Evolutionary conservation across 352 stramenopile genomes (phyloP).

Genomic region (Globisporangium takayamanum): DNA sequence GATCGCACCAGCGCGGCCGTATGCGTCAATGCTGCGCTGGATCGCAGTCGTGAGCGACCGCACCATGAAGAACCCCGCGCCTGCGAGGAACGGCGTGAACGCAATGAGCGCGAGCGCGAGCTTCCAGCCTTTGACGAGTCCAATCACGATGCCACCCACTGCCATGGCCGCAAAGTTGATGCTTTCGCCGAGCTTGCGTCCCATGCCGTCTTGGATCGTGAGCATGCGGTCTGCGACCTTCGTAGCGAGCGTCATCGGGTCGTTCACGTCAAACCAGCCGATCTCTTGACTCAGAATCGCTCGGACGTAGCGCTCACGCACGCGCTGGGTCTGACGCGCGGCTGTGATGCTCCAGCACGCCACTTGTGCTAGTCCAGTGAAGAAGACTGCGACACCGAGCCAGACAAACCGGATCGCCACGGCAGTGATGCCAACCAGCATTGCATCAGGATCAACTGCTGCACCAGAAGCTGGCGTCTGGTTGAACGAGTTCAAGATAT

Average conservation of each 20-base stretch:
- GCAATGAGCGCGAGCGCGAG: conserved; percentile 64
- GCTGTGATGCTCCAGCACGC: conserved; percentile 52
- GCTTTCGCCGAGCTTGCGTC: conserved; percentile 50
- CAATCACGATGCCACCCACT: conserved; percentile 54
- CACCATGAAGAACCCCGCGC: conserved; percentile 47
- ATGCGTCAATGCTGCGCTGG: conserved; percentile 47
- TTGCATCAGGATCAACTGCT: conserved; percentile 11
- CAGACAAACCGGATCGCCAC: conserved; percentile 17
- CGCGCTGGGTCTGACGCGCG: conserved; percentile 42
- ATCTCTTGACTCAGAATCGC: conserved; percentile 35
- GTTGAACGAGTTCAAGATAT: conserved; percentile 71
- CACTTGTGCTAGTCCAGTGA: conserved; percentile 35
- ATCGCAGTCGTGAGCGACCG: conserved; percentile 39
- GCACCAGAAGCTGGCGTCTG: not conserved
- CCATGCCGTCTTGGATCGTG: conserved; percentile 62
- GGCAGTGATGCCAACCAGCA: conserved; percentile 19
- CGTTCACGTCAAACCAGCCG: conserved; percentile 43
- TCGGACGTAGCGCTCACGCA: conserved; percentile 25
- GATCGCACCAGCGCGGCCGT: conserved; percentile 53
- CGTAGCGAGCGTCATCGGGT: conserved; percentile 24
- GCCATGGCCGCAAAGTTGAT: conserved; percentile 62
- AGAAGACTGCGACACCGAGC: conserved; percentile 19
- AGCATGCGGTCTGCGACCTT: conserved; percentile 28
- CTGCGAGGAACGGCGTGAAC: conserved; percentile 61
- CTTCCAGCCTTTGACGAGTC: conserved; percentile 60